Conservation (phyloP, 2,329 filamentous ascomycete genomes). For the Magnaporthiopsis rhizophila region DNA sequence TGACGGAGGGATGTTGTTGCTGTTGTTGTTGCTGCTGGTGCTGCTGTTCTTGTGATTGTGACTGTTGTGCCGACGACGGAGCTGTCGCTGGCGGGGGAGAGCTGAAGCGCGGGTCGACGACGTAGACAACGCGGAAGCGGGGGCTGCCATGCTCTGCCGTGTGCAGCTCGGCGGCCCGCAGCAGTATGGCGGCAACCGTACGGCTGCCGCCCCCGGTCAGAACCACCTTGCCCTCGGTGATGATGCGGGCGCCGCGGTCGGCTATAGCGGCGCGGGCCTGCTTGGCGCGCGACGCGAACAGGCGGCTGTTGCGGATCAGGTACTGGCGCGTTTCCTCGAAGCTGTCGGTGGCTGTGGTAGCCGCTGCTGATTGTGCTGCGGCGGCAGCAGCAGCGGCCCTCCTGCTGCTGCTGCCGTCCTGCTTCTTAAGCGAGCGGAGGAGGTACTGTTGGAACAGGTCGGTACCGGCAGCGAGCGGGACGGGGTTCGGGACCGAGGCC, state of each 20-base stretch:
- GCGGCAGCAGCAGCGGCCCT: slow-evolving; percentile 18
- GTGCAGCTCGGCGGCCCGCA: slow-evolving; percentile 60
- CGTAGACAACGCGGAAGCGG: slow-evolving; percentile 78
- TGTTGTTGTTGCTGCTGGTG: background rate
- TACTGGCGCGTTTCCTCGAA: slow-evolving; percentile 81
- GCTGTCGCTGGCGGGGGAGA: slow-evolving; percentile 17
- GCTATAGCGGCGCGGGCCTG: slow-evolving; percentile 79
- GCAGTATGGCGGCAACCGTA: slow-evolving; percentile 71
- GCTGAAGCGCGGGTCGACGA: slow-evolving; percentile 43
- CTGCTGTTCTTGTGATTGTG: slow-evolving; percentile 43
- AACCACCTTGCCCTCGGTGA: slow-evolving; percentile 72
- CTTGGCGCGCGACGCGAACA: slow-evolving; percentile 84
- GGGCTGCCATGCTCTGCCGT: slow-evolving; percentile 44
- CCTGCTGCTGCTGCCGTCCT: slow-evolving; percentile 15
- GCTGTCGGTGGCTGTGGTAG: slow-evolving; percentile 34
- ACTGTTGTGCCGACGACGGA: slow-evolving; percentile 43
- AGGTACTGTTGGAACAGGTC: slow-evolving; percentile 95
- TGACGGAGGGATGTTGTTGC: background rate
- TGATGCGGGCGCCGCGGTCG: slow-evolving; percentile 66
- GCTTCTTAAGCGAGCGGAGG: slow-evolving; percentile 61
- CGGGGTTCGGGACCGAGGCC: slow-evolving; percentile 72
- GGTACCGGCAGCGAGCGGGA: slow-evolving; percentile 86
- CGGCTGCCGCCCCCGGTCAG: slow-evolving; percentile 84
- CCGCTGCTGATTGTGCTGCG: slow-evolving; percentile 11
- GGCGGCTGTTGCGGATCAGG: slow-evolving; percentile 72